These are phyloP conservation scores for Candida chauliodis DNA, from an alignment of 805 yeast genomes.

Conservation along the genomic window DNA sequence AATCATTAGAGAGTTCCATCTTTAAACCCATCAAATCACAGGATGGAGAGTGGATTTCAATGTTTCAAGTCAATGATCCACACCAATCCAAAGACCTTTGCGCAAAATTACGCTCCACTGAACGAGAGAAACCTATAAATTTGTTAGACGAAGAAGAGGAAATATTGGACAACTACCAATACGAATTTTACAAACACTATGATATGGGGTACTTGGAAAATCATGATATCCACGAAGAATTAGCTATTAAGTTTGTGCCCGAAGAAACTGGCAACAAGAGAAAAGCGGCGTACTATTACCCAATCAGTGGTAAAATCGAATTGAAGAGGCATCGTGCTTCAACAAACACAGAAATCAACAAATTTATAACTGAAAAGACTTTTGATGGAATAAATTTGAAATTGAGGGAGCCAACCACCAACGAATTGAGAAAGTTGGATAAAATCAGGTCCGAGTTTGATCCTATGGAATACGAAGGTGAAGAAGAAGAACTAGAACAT, in stretches of 20 bases:
- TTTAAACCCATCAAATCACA: constrained; percentile 71
- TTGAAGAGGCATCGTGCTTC: constrained; percentile 82
- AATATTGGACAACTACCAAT: constrained; percentile 44
- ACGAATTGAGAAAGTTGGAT: constrained; percentile 67
- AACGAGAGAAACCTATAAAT: constrained; percentile 39
- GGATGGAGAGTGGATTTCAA: constrained; percentile 75
- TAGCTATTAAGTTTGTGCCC: constrained; percentile 56
- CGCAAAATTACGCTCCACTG: constrained; percentile 34
- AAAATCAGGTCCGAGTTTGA: constrained; percentile 64
- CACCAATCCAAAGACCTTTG: constrained; percentile 21
- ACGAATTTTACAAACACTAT: constrained; percentile 70
- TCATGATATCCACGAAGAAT: constrained; percentile 53
- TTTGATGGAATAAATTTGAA: constrained; percentile 59
- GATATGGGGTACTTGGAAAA: constrained; percentile 60
- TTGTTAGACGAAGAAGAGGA: constrained; percentile 44
- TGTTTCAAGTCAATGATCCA: constrained; percentile 26
- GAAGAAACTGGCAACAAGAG: constrained; percentile 39
- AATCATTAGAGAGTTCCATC: constrained; percentile 53
- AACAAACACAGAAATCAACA: constrained; percentile 48
- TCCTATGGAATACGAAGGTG: constrained; percentile 73
- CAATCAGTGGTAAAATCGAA: constrained; percentile 72
- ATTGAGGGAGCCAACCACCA: constrained; percentile 69
- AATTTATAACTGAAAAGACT: constrained; percentile 53
- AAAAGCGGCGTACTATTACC: constrained; percentile 67
- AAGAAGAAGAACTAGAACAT: constrained; percentile 41